Percentiles rank a stretch among this genome's conserved stretches.
These are phyloP conservation scores for Annulohypoxylon nitens DNA, from an alignment of 495 filamentous ascomycete genomes.

Conservation along the genomic window DNA sequence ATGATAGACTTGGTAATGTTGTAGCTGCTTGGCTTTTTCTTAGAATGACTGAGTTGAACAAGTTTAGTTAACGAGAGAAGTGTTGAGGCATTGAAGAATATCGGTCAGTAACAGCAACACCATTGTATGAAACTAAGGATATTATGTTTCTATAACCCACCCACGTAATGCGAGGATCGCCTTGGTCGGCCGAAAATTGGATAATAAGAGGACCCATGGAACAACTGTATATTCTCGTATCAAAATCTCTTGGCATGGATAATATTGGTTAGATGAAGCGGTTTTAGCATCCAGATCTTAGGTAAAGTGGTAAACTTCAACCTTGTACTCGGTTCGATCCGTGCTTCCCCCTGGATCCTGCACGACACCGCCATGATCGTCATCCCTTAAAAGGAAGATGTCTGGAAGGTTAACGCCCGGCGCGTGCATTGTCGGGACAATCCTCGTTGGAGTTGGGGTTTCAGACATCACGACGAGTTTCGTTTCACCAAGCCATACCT, in stretches of 20 bases:
- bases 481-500: conserved; percentile 1
- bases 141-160: conserved; percentile 3
- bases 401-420: not conserved
- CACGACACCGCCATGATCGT: conserved; percentile 13
- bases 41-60: not conserved
- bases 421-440: not conserved
- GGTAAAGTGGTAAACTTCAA: not conserved
- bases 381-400: not conserved
- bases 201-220: not conserved
- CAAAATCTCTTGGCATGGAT: conserved; percentile 3
- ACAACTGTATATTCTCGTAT: conserved; percentile 10
- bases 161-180: conserved; percentile 8
- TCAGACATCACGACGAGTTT: not conserved
- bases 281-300: conserved; percentile 16
- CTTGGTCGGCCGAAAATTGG: conserved; percentile 6
- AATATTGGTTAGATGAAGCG: conserved; percentile 9
- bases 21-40: not conserved
- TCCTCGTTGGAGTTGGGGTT: not conserved
- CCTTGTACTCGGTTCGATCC: conserved; percentile 1
- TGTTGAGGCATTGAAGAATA: not conserved
- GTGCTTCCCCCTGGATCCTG: not conserved
- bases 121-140: not conserved
- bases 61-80: not conserved
- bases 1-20: not conserved
- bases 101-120: not conserved